phyloP scores from a whole-genome alignment of 768 basidiomycete genomes.

The Mycena indigotica region DNA sequence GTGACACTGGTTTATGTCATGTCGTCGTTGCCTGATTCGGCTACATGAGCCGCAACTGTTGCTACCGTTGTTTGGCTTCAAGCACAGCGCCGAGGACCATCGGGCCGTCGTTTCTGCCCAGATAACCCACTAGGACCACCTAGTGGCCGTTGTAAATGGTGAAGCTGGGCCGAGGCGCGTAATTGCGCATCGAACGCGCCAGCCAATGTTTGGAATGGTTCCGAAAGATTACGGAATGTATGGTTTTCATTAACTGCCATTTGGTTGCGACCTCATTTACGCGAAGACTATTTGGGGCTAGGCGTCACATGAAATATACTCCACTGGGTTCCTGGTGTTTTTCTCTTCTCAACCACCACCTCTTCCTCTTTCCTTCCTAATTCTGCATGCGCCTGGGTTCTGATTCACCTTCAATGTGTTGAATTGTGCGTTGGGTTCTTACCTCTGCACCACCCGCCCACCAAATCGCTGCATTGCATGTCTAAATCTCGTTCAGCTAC shows the following conservation, averaged over 20 bases:
- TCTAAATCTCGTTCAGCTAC: constrained; percentile 50
- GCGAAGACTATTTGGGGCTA: neutral
- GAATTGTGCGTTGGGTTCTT: neutral
- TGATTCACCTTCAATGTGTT: constrained; percentile 3
- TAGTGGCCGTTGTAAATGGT: too few species aligned
- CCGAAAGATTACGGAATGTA: neutral
- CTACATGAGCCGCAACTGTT: too few species aligned
- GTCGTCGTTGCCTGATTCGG: too few species aligned
- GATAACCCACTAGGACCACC: too few species aligned
- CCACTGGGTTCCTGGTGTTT: neutral
- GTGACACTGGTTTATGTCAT: too few species aligned
- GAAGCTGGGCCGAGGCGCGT: too few species aligned
- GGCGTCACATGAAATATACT: neutral
- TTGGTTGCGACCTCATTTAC: neutral
- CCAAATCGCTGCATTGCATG: constrained; percentile 38
- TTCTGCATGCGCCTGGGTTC: neutral
- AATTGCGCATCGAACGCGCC: too few species aligned
- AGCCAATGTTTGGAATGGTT: too few species aligned
- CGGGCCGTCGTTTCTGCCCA: too few species aligned
- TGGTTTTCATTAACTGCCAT: neutral
- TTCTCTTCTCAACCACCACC: neutral
- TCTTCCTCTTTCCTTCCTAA: neutral
- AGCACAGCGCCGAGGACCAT: too few species aligned
- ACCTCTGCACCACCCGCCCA: neutral
- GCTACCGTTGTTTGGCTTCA: too few species aligned